phyloP scores from a whole-genome alignment of 805 yeast genomes.

The Cyberlindnera suaveolens region DNA sequence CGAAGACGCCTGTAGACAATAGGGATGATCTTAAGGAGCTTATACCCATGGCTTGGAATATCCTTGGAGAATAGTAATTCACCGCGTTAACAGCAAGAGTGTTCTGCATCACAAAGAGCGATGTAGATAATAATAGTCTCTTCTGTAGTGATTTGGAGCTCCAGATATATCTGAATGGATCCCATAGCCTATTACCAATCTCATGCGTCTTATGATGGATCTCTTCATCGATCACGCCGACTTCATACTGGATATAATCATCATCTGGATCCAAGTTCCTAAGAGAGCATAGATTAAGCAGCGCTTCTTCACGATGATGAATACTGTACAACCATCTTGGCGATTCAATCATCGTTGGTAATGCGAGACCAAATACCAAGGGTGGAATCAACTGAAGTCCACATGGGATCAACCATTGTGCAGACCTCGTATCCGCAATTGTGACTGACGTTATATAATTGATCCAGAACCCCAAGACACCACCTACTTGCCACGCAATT shows the following conservation, averaged over 20 bases:
- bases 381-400: constrained; percentile 38
- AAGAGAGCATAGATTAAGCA: constrained; percentile 29
- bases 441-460: neutral
- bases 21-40: constrained; percentile 36
- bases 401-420: constrained; percentile 42
- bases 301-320: constrained; percentile 31
- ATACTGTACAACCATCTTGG: constrained; percentile 37
- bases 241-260: constrained; percentile 35
- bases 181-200: constrained; percentile 30
- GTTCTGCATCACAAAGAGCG: constrained; percentile 37
- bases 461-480: constrained; percentile 3
- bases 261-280: constrained; percentile 32
- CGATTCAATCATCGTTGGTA: constrained; percentile 34
- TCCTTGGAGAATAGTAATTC: constrained; percentile 46
- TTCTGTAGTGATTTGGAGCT: constrained; percentile 24
- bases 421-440: constrained; percentile 1
- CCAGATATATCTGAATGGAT: constrained; percentile 32
- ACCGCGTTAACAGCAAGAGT: constrained; percentile 44
- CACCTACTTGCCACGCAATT: constrained; percentile 5
- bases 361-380: constrained; percentile 33
- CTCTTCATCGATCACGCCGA: constrained; percentile 25
- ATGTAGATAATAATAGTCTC: constrained; percentile 32
- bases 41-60: constrained; percentile 44
- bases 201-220: constrained; percentile 14
- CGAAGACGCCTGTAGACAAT: constrained; percentile 47